These are phyloP conservation scores for Prototheca cutis DNA, from an alignment of 163 green algal species.

Conservation along the genomic window DNA sequence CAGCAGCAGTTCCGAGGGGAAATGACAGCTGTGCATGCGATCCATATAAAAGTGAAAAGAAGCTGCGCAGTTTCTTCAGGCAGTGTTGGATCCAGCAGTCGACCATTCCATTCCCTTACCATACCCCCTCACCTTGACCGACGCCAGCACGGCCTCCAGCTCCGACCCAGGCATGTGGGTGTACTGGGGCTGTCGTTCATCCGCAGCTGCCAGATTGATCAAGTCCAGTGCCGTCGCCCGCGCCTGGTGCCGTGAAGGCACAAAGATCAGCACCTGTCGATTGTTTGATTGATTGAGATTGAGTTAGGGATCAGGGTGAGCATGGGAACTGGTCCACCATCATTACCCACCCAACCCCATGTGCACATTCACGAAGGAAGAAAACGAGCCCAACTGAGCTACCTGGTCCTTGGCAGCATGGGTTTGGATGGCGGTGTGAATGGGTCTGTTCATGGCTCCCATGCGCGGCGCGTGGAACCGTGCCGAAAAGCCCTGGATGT, in stretches of 20 bases:
- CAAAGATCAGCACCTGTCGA: slow-evolving; percentile 79
- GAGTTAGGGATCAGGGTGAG: too few species aligned
- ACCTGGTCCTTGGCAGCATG: too few species aligned
- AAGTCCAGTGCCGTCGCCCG: slow-evolving; percentile 91
- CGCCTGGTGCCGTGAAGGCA: slow-evolving; percentile 82
- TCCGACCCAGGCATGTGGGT: slow-evolving; percentile 71
- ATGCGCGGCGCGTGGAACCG: slow-evolving; percentile 97
- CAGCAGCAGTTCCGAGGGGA: too few species aligned
- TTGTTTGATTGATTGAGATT: background rate
- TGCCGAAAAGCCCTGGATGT: slow-evolving; percentile 86
- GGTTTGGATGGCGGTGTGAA: slow-evolving; percentile 84
- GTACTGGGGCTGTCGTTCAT: slow-evolving; percentile 73
- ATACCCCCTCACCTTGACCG: slow-evolving; percentile 35
- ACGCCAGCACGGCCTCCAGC: slow-evolving; percentile 43
- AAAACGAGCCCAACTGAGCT: too few species aligned
- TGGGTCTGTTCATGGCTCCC: slow-evolving; percentile 96
- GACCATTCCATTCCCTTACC: too few species aligned
- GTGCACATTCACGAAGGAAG: too few species aligned
- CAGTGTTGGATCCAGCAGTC: too few species aligned
- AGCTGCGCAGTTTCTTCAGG: too few species aligned
- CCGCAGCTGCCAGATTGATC: slow-evolving; percentile 77
- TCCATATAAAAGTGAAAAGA: too few species aligned
- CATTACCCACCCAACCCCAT: too few species aligned
- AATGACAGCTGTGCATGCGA: too few species aligned
- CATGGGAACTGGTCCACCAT: too few species aligned